Evolutionary conservation across 306 rosid genomes (phyloP), one percentile per base, ranked within the genome.

Genomic region (Cicer pinnatifidum): DNA sequence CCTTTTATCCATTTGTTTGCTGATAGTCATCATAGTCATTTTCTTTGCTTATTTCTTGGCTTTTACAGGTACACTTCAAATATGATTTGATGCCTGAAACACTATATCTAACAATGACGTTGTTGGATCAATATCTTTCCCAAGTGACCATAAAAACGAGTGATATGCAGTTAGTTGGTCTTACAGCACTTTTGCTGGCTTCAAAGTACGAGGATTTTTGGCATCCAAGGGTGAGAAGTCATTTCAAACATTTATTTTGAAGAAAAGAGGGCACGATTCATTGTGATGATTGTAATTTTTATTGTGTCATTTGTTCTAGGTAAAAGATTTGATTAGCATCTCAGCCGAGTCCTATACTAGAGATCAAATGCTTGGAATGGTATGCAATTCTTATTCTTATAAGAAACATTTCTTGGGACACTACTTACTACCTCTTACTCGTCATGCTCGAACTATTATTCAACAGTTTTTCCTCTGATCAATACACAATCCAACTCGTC

Each of bases 21-120:
- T 11, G 37, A 60, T 46, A 63, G 51, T 68, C 53, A 80, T 57
- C 39, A 10, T 69, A 62, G 71, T 56, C n/a, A 69, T 35, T 66
- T 84, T 12, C 20, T 76, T 19, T 67, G 37, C 57, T 5, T 77
- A 61, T 69, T 69, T 78, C 51, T 19, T 72, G 82, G 20, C 46
- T 80, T 52, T 72, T 81, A 48, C 77, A 89, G 98, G 99, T 91
- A 53, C 99, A 89, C 86, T 75, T 73, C 78, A 94, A 89, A 80
- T 94, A 83, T 84, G 95, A 91, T 68, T 85, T 94, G 82, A 89
- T 91, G 98, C 96, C 88, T 41, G 98, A 93, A 80, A 93, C 98
- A 50, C 82, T 93, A 13, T 87, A 83, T 83, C 96, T 91, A 76
- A 89, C 88, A 58, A 81, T 86, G 63, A 83, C 90, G 13, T 86